Conservation (phyloP, 768 basidiomycete species). For the Kwoniella shandongensis region DNA sequence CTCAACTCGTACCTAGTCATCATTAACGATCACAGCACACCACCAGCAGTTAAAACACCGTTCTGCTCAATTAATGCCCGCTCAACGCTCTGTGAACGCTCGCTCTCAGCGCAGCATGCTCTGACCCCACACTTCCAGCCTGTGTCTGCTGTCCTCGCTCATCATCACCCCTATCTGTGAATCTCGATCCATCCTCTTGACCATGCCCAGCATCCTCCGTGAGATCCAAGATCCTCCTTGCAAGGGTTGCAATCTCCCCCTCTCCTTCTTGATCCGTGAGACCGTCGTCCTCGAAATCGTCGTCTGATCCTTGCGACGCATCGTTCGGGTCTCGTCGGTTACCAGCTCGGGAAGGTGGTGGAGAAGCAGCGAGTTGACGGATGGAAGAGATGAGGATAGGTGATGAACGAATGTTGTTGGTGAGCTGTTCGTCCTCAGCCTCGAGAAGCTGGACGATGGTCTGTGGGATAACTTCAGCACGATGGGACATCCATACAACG, state of each 20-base stretch:
- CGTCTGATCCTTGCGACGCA: constrained; percentile 64
- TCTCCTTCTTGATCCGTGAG: constrained; percentile 62
- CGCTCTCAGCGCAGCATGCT: constrained; percentile 39
- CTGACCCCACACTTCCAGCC: constrained; percentile 16
- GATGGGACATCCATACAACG: not conserved
- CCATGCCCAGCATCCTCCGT: constrained; percentile 60
- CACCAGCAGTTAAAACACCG: not conserved
- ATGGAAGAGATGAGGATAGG: constrained; percentile 79
- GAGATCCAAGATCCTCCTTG: constrained; percentile 80
- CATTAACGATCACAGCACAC: too few species aligned
- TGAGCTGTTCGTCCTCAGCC: constrained; percentile 89
- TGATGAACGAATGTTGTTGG: constrained; percentile 85
- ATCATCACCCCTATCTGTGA: constrained; percentile 1
- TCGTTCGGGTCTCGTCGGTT: constrained; percentile 24
- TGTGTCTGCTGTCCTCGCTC: constrained; percentile 1
- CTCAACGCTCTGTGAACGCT: constrained; percentile 38
- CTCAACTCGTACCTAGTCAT: not conserved
- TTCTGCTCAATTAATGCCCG: constrained; percentile 9
- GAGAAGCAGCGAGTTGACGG: constrained; percentile 66
- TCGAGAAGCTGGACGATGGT: constrained; percentile 96
- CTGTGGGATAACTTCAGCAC: constrained; percentile 15
- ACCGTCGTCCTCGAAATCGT: constrained; percentile 67
- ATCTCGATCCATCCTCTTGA: constrained; percentile 16
- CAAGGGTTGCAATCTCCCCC: constrained; percentile 83
- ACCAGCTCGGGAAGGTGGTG: constrained; percentile 39